Evolutionary conservation across 306 rosid genomes (phyloP).

Genomic region (Lathyrus aphaca): DNA sequence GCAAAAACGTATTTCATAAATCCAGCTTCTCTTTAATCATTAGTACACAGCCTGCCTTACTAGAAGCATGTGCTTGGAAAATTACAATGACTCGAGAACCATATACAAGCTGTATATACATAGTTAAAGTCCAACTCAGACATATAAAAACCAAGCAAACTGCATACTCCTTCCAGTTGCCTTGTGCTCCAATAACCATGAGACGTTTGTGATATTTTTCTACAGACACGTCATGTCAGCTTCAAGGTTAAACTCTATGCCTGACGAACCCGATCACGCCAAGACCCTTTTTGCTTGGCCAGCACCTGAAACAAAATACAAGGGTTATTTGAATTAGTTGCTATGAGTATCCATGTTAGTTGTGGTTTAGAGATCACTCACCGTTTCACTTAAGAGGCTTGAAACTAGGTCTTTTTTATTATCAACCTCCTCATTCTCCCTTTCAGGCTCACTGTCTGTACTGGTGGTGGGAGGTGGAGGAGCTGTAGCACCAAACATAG

Average conservation of each 20-base stretch:
- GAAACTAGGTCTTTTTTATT: slow-evolving; percentile 53
- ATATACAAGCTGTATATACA: slow-evolving; percentile 13
- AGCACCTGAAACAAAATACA: slow-evolving; percentile 60
- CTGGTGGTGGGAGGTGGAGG: slow-evolving; percentile 41
- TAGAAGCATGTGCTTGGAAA: slow-evolving; percentile 10
- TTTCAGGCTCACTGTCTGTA: slow-evolving; percentile 63
- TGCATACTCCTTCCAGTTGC: slow-evolving; percentile 19
- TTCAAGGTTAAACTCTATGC: slow-evolving; percentile 36
- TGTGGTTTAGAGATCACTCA: slow-evolving; percentile 36
- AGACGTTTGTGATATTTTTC: slow-evolving; percentile 7
- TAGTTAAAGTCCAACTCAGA: slow-evolving; percentile 29
- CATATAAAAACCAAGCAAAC: slow-evolving; percentile 25
- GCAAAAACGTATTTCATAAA: not conserved
- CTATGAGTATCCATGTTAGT: not conserved
- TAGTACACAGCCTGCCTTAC: slow-evolving; percentile 12
- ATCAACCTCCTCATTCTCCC: slow-evolving; percentile 48
- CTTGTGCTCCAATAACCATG: slow-evolving; percentile 6
- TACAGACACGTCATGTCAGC: slow-evolving; percentile 15
- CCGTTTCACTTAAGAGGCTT: slow-evolving; percentile 80
- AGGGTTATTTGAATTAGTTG: slow-evolving; percentile 25
- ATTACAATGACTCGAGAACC: slow-evolving; percentile 1
- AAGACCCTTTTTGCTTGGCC: slow-evolving; percentile 80
- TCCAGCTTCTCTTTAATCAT: slow-evolving; percentile 7
- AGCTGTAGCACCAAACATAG: slow-evolving; percentile 79
- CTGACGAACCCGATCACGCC: slow-evolving; percentile 89